Evolutionary conservation across 2,329 filamentous ascomycete species (phyloP).

Genomic region (Periconia digitata): DNA sequence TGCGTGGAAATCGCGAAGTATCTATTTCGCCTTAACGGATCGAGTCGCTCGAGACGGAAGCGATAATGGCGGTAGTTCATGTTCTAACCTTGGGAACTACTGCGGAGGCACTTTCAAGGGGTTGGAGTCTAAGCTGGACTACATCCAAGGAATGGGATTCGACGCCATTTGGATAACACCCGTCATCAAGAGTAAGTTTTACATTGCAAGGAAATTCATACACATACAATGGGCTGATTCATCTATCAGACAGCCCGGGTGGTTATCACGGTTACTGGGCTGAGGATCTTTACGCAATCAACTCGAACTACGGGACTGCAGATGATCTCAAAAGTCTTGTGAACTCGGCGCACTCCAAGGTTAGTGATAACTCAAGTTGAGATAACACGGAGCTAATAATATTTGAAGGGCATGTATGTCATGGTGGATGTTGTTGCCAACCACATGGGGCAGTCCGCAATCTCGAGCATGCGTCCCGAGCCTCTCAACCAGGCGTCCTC

Average conservation of each 20-base stretch:
- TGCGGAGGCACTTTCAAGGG: slow-evolving; percentile 58
- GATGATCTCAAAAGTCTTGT: slow-evolving; percentile 52
- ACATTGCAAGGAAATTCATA: slow-evolving; percentile 8
- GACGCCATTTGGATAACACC: slow-evolving; percentile 53
- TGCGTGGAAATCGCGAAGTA: slow-evolving; percentile 41
- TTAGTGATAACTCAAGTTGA: slow-evolving; percentile 39
- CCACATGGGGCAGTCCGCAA: slow-evolving; percentile 41
- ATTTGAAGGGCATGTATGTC: slow-evolving; percentile 38
- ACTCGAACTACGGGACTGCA: slow-evolving; percentile 52
- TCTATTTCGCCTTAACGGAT: slow-evolving; percentile 42
- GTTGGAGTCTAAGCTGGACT: slow-evolving; percentile 52
- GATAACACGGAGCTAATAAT: background rate
- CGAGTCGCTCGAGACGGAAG: slow-evolving; percentile 37
- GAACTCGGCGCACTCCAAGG: slow-evolving; percentile 47
- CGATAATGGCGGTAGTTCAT: slow-evolving; percentile 34
- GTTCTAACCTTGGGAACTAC: slow-evolving; percentile 41
- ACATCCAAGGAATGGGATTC: slow-evolving; percentile 54
- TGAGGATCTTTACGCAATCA: slow-evolving; percentile 51
- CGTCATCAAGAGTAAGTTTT: slow-evolving; percentile 32
- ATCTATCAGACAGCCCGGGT: slow-evolving; percentile 40
- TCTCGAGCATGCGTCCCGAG: slow-evolving; percentile 28
- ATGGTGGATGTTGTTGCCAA: slow-evolving; percentile 58
- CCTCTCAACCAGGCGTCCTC: slow-evolving; percentile 30
- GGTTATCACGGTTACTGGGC: slow-evolving; percentile 57
- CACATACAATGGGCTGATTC: slow-evolving; percentile 14